phyloP scores from a whole-genome alignment of 495 filamentous ascomycete species.

The Aspergillus incahuasiensis region DNA sequence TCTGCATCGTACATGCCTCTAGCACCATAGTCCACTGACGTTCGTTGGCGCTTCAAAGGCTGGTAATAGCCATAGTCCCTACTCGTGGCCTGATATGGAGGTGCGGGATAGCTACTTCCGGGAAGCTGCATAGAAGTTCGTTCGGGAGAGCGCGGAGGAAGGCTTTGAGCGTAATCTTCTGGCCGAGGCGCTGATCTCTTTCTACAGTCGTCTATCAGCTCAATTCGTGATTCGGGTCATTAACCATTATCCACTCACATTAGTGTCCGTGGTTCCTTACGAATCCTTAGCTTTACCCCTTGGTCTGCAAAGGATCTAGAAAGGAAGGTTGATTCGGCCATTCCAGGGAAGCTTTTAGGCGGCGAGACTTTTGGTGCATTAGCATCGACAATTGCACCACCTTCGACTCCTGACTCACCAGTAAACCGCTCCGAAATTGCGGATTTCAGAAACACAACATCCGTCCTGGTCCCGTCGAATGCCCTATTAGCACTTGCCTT shows the following conservation, averaged over 20 bases:
- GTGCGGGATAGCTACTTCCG: constrained; percentile 24
- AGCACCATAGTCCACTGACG: constrained; percentile 42
- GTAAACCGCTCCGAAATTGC: constrained; percentile 71
- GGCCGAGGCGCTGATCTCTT: constrained; percentile 38
- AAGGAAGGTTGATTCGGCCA: constrained; percentile 86
- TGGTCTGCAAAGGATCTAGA: constrained; percentile 94
- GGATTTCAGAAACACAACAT: constrained; percentile 63
- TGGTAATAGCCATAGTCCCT: constrained; percentile 38
- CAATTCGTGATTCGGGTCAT: neutral
- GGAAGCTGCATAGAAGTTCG: constrained; percentile 39
- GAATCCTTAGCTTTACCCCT: constrained; percentile 80
- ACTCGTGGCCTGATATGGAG: constrained; percentile 33
- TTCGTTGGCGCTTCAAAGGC: constrained; percentile 40
- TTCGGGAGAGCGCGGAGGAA: constrained; percentile 41
- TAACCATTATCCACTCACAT: constrained; percentile 35
- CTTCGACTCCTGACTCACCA: constrained; percentile 38
- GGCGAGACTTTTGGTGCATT: constrained; percentile 52
- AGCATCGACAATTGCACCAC: constrained; percentile 4
- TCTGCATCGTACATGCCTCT: constrained; percentile 39
- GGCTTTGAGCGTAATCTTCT: constrained; percentile 34
- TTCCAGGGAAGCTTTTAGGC: constrained; percentile 78
- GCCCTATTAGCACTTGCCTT: neutral
- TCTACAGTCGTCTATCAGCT: constrained; percentile 23
- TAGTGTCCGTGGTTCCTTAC: constrained; percentile 72
- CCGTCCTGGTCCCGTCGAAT: constrained; percentile 26